Evolutionary conservation across 139 green algal genomes (phyloP), one percentile per base, ranked within the genome.

Genomic region (Spirogloea muscicola): DNA sequence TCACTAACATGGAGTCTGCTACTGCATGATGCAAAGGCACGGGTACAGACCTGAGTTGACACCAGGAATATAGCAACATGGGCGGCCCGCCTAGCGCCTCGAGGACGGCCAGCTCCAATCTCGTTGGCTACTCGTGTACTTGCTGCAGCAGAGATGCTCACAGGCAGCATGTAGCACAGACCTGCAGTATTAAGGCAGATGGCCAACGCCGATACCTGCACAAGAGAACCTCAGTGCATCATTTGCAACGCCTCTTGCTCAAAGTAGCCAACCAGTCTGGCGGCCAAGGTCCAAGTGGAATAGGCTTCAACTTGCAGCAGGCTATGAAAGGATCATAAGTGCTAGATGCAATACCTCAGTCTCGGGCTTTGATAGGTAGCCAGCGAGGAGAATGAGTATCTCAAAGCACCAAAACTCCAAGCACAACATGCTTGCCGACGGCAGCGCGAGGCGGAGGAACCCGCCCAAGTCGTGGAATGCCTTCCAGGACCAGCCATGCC

Each of bases 381-480:
- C 21, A 55, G 21, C 21, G 46, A 55, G 46, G n/a, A 31, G n/a
- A 55, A 21, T 55, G 21, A 31, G 46, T 55, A 37, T 36, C 59
- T 68, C 59, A 37, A 68, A 68, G 27, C 59, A 68, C 59, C 59
- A 68, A 5, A 31, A 68, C 27, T 68, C 59, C 33, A 68, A 36
- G 27, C 59, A 68, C 37, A 68, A 31, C 59, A 68, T 68, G 27
- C 41, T 58, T 7, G 25, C n/a, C 59, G 59, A 68, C 37, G 59
- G 59, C n/a, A 37, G 29, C 37, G 59, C 59, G 33, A 68, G 59
- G 6, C 29, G 29, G 4, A 68, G 42, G 27, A 42, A 68, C 4
- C 33, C 59, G 37, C 59, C 41, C 27, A 68, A 7, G 10, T 25
- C 10, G 6, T 34, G 25, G 27, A 34, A 68, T 6, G 59, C 59